Evolutionary conservation across 2,329 filamentous ascomycete species (phyloP), one percentile per base, ranked within the genome.

Genomic region (Cladosporium cucumerinum): DNA sequence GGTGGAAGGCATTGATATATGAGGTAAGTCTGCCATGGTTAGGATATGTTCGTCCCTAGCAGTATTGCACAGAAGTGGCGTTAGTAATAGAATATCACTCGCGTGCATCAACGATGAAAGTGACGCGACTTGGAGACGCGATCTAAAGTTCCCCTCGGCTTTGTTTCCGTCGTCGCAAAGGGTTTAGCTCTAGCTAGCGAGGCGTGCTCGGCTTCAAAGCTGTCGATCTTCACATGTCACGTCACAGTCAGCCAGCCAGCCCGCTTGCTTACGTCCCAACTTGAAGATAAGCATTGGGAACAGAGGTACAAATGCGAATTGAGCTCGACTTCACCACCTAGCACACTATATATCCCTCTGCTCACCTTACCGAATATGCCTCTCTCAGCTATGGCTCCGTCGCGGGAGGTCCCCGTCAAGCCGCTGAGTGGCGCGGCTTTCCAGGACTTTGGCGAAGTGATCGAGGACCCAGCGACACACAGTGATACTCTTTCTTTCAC

Each of bases 361-460:
- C 11, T 16, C 46, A 30, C 23, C 25, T 11, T 12, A 2, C 21
- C 18, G 3, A 55, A 32, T 77, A 69, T 79, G 77, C 76, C 78
- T 52, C 68, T 74, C 51, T 75, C 77, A 48, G 77, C 79, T 72
- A 66, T 78, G 68, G 66, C 76, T 65, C 73, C 77, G 21, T 73
- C 73, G 67, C 72, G 79, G 66, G 70, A 76, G 30, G 75, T 94
- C 68, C 79, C 81, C 14, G 84, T 90, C 3, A 80, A 85, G 34
- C 52, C 61, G 12, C 85, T 97, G 61, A 90, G 87, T 10, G 84
- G 85, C 54, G 80, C 82, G 5, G 80, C 85, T 61, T 98, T 97
- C 78, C 82, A 87, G 16, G 83, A 86, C 51, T 99, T 96, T 77
- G 95, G 95, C 75, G 89, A 90, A 63, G 92, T 95, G 55, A 85